phyloP scores from a whole-genome alignment of 2,329 filamentous ascomycete genomes.

The Nigrospora sphaerica region DNA sequence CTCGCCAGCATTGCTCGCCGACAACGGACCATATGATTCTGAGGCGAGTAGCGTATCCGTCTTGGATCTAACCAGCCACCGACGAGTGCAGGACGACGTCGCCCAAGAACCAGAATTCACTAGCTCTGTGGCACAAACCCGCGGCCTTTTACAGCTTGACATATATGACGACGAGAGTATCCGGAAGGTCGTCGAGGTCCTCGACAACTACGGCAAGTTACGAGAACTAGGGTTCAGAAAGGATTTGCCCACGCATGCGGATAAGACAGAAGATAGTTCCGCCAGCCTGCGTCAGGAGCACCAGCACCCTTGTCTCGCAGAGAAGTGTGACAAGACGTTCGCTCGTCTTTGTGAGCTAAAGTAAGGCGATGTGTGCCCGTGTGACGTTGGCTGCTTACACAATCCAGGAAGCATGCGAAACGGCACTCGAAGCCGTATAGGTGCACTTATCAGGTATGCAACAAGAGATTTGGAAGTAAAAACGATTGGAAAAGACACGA shows the following conservation, averaged over 20 bases:
- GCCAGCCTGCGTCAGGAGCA: conserved; percentile 8
- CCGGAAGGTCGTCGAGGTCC: conserved; percentile 12
- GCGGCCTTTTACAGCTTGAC: conserved; percentile 1
- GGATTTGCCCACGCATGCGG: conserved; percentile 6
- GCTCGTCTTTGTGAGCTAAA: conserved; percentile 48
- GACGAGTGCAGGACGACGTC: neutral
- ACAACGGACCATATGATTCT: too few species aligned
- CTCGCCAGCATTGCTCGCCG: too few species aligned
- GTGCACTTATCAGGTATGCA: conserved; percentile 67
- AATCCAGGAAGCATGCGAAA: conserved; percentile 70
- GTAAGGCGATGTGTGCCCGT: conserved; percentile 27
- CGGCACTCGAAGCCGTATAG: conserved; percentile 75
- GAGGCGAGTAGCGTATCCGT: too few species aligned
- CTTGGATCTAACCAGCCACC: too few species aligned
- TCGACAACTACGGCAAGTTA: conserved; percentile 16
- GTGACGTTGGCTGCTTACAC: conserved; percentile 11
- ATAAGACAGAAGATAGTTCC: conserved; percentile 7
- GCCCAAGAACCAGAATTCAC: neutral
- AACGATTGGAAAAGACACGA: conserved; percentile 94
- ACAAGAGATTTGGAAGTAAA: conserved; percentile 79
- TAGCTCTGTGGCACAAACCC: neutral
- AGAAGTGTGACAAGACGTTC: conserved; percentile 38
- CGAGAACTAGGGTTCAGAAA: conserved; percentile 15
- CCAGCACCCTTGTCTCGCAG: conserved; percentile 21
- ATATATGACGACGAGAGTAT: conserved; percentile 8